Conservation (phyloP, 1,284 basidiomycete species). For the Tilletia indica region DNA sequence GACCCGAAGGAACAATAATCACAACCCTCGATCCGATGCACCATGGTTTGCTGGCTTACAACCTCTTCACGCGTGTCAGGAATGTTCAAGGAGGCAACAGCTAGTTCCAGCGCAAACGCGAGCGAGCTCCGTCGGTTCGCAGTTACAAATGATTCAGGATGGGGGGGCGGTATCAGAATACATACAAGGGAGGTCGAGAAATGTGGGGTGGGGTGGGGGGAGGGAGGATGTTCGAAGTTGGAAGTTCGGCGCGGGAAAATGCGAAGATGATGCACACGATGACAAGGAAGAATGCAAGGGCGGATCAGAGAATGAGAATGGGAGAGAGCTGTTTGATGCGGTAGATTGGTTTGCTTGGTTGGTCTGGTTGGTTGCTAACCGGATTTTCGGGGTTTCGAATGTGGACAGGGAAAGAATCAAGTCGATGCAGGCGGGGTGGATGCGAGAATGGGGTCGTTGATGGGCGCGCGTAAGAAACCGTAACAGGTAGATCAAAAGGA, state of each 20-base stretch:
- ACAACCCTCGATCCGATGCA: too few relatives aligned
- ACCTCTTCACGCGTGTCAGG: too few relatives aligned
- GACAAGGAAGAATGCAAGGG: conserved; percentile 63
- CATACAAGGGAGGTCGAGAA: background rate
- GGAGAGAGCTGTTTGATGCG: background rate
- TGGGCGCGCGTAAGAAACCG: too few relatives aligned
- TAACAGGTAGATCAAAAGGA: too few relatives aligned
- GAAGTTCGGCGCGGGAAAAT: conserved; percentile 48
- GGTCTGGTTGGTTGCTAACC: conserved; percentile 33
- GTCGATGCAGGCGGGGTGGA: too few relatives aligned
- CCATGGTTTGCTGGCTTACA: too few relatives aligned
- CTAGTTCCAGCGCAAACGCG: too few relatives aligned
- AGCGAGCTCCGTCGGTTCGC: background rate
- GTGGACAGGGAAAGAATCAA: too few relatives aligned
- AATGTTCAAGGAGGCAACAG: too few relatives aligned
- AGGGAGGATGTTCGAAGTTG: background rate
- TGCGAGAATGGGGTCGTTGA: too few relatives aligned
- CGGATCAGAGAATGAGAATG: conserved; percentile 66
- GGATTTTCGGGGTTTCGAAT: too few relatives aligned
- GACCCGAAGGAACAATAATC: too few relatives aligned
- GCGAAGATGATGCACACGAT: conserved; percentile 73
- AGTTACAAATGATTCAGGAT: background rate
- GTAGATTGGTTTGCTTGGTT: conserved; percentile 66
- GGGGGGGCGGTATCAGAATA: background rate
- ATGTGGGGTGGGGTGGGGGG: background rate